Percentiles rank a stretch among this genome's conserved stretches.
phyloP scores from a whole-genome alignment of 2,329 filamentous ascomycete species.

The Stachybotrys elegans region DNA sequence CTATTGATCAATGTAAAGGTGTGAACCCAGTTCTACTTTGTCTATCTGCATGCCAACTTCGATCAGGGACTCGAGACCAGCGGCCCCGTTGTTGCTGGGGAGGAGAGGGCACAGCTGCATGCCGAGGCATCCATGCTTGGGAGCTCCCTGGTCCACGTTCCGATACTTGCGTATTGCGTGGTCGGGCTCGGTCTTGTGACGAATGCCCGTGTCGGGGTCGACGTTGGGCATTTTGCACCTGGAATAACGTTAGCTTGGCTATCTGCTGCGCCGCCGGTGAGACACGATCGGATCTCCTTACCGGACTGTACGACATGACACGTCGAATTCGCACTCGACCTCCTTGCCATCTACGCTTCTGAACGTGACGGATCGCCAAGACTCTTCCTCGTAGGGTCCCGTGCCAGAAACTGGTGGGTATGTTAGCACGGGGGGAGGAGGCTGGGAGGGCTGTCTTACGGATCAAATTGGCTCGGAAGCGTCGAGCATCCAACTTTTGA shows the following conservation, averaged over 20 bases:
- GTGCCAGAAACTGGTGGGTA: slow-evolving; percentile 50
- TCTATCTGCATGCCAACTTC: slow-evolving; percentile 53
- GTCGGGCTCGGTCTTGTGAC: slow-evolving; percentile 52
- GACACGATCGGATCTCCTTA: slow-evolving; percentile 19
- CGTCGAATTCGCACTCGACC: slow-evolving; percentile 35
- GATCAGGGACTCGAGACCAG: slow-evolving; percentile 35
- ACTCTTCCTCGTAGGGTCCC: slow-evolving; percentile 63
- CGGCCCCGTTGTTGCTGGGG: slow-evolving; percentile 17
- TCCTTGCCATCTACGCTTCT: slow-evolving; percentile 26
- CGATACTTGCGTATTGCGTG: slow-evolving; percentile 52
- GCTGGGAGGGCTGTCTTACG: slow-evolving; percentile 30
- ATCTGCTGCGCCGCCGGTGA: no score
- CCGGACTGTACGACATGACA: slow-evolving; percentile 62
- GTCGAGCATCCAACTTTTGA: slow-evolving; percentile 51
- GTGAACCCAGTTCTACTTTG: slow-evolving; percentile 41
- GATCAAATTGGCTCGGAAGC: slow-evolving; percentile 71
- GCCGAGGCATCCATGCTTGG: slow-evolving; percentile 52
- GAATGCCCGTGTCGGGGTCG: slow-evolving; percentile 53
- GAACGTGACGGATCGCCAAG: slow-evolving; percentile 59
- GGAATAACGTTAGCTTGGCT: slow-evolving; percentile 1
- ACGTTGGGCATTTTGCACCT: slow-evolving; percentile 69
- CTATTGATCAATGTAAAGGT: slow-evolving; percentile 30
- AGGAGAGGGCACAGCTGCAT: slow-evolving; percentile 61
- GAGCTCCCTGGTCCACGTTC: slow-evolving; percentile 56
- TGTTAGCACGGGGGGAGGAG: not conserved